Percentiles rank a stretch among this genome's conserved stretches.
These are phyloP conservation scores for Lactarius vividus DNA, from an alignment of 768 basidiomycete species.

Conservation along the genomic window DNA sequence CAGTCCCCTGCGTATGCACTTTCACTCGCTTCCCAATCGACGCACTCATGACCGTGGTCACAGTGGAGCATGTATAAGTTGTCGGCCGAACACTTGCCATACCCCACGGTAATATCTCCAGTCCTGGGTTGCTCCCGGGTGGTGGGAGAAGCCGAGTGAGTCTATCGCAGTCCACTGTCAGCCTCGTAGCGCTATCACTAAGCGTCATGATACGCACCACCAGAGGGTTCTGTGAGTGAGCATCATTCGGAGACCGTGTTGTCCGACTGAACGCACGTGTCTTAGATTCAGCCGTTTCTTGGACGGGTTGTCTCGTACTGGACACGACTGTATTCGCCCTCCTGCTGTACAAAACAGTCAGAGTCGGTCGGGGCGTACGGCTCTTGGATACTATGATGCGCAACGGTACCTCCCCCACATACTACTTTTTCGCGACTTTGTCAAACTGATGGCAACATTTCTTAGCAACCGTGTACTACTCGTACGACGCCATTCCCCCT, in stretches of 20 bases:
- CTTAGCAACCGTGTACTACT: constrained; percentile 5
- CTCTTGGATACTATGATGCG: background rate
- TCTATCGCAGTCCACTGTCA: background rate
- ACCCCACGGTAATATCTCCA: background rate
- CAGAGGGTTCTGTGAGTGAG: constrained; percentile 7
- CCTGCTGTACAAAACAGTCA: background rate
- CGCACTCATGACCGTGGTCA: background rate
- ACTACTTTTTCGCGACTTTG: too few relatives aligned
- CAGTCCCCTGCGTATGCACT: background rate
- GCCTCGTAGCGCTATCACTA: background rate
- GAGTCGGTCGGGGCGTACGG: background rate
- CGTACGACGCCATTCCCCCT: background rate
- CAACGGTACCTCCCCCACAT: background rate
- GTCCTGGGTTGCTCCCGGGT: background rate
- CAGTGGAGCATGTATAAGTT: constrained; percentile 1
- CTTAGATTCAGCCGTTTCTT: background rate
- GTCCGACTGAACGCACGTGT: background rate
- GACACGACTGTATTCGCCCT: constrained; percentile 3
- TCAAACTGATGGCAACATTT: background rate
- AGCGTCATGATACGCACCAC: too few relatives aligned
- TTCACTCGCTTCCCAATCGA: background rate
- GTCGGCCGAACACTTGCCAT: background rate
- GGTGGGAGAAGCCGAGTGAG: constrained; percentile 4
- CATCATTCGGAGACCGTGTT: background rate
- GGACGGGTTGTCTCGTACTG: background rate